Evolutionary conservation across 2,329 filamentous ascomycete species (phyloP), one percentile per base, ranked within the genome.

Genomic region (Neophaeococcomyces aloes): DNA sequence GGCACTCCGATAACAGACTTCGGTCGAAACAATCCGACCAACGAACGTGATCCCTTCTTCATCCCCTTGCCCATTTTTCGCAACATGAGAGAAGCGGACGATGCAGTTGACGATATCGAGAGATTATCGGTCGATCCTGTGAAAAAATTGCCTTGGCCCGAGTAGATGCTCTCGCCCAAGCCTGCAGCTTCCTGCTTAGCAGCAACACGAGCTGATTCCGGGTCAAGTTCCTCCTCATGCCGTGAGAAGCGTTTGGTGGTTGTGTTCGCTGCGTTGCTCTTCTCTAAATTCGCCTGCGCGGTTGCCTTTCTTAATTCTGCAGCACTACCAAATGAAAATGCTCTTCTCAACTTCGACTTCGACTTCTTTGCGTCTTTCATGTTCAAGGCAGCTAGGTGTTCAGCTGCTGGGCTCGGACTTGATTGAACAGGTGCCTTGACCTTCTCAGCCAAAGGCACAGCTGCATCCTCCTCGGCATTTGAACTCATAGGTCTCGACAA

Each of bases 61-160:
- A 96, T 83, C n/a, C 89, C 88, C 52, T 87, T 86, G 44, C 91
- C 91, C 91, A 98, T 98, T 69, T 98, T 98, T 42, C 91, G 80
- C 53, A 98, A 61, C 67, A 70, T 70, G 39, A 70, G 64, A 11
- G 66, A 70, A 3, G 67, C 66, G 6, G 68, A 70, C 0, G 67
- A 69, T 17, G 66, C 66, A 4, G 67, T 69, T 1, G 67, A 69
- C 1, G 65, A 69, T 15, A 70, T 65, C 3, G 68, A 70, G 34
- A 98, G 66, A 54, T 96, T 96, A 64, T 98, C 91, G 0, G 86
- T 96, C 3, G 91, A 98, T 11, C 86, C 83, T 13, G 81, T 77
- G 60, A 96, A 95, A 51, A 89, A 76, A 51, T 83, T 82, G 46
- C 83, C 83, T 58, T 84, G 79, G 11, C 86, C 85, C 18, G 83